phyloP scores from a whole-genome alignment of 306 rosid species.

The Prunus campanulata region DNA sequence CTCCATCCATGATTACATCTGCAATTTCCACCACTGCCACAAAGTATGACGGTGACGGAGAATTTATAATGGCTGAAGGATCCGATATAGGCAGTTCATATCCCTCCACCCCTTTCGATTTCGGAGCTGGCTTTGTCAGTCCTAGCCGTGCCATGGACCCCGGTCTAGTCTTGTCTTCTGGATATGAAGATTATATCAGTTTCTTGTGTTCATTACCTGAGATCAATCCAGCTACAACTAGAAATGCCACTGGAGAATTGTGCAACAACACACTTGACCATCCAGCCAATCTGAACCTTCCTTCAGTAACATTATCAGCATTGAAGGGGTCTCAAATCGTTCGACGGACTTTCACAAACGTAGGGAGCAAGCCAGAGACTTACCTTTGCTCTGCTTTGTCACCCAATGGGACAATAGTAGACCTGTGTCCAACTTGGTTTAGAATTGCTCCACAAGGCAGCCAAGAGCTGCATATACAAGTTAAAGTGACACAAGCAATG shows the following conservation, averaged over 20 bases:
- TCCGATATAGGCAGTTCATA: conserved; percentile 26
- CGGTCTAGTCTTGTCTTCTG: conserved; percentile 68
- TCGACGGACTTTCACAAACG: conserved; percentile 56
- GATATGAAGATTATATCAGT: conserved; percentile 54
- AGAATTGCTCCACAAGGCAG: conserved; percentile 55
- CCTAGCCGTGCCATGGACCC: conserved; percentile 66
- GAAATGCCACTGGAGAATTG: conserved; percentile 47
- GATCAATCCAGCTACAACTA: conserved; percentile 29
- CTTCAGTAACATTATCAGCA: conserved; percentile 69
- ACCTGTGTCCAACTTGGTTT: conserved; percentile 55
- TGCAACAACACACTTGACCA: conserved; percentile 49
- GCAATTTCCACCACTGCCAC: conserved; percentile 79
- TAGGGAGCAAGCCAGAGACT: conserved; percentile 60
- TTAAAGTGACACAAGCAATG: conserved; percentile 49
- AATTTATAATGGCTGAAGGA: conserved; percentile 68
- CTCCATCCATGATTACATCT: conserved; percentile 84
- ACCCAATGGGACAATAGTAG: conserved; percentile 67
- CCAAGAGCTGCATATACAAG: conserved; percentile 51
- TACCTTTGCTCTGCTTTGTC: conserved; percentile 54
- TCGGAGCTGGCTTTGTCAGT: conserved; percentile 70
- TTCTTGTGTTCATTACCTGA: conserved; percentile 85
- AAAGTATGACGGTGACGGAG: conserved; percentile 58
- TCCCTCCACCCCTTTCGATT: conserved; percentile 73
- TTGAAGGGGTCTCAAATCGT: conserved; percentile 44
- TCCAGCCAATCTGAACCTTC: conserved; percentile 78